These are phyloP conservation scores for Epithele typhae DNA, from an alignment of 768 basidiomycete species.

Conservation along the genomic window DNA sequence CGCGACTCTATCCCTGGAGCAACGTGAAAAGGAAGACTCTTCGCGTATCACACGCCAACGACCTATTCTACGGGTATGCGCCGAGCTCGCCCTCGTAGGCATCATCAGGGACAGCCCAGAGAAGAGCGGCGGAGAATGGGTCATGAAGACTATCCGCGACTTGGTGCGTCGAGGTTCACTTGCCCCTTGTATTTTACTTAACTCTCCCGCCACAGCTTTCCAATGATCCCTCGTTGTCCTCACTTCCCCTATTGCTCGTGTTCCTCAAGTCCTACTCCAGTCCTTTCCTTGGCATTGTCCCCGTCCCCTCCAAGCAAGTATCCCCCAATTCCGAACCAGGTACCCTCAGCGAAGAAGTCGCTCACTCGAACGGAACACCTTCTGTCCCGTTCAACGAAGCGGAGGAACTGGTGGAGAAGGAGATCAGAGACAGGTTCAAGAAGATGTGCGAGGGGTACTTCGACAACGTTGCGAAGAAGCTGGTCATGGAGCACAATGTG, in stretches of 20 bases:
- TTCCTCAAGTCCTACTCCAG: conserved; percentile 92
- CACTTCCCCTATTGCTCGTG: conserved; percentile 84
- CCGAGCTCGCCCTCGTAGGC: conserved; percentile 87
- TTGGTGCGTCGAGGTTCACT: conserved; percentile 53
- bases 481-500: conserved; percentile 89
- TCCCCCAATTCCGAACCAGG: conserved; percentile 51
- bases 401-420: conserved; percentile 79
- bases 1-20: conserved; percentile 61
- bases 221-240: conserved; percentile 81
- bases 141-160: conserved; percentile 84
- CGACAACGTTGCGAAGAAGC: conserved; percentile 85
- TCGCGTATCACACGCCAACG: conserved; percentile 77
- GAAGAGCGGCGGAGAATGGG: conserved; percentile 78
- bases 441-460: conserved; percentile 94
- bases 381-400: conserved; percentile 44
- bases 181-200: conserved; percentile 1
- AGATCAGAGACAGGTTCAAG: conserved; percentile 84
- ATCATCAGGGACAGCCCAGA: conserved; percentile 69
- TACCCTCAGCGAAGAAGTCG: conserved; percentile 33
- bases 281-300: conserved; percentile 78
- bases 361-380: conserved; percentile 32
- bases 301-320: conserved; percentile 56
- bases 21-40: conserved; percentile 90
- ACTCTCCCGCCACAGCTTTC: conserved; percentile 53
- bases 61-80: conserved; percentile 79